Conservation (phyloP, 2,329 filamentous ascomycete species). For the Aspergillus oerlinghausenensis region DNA sequence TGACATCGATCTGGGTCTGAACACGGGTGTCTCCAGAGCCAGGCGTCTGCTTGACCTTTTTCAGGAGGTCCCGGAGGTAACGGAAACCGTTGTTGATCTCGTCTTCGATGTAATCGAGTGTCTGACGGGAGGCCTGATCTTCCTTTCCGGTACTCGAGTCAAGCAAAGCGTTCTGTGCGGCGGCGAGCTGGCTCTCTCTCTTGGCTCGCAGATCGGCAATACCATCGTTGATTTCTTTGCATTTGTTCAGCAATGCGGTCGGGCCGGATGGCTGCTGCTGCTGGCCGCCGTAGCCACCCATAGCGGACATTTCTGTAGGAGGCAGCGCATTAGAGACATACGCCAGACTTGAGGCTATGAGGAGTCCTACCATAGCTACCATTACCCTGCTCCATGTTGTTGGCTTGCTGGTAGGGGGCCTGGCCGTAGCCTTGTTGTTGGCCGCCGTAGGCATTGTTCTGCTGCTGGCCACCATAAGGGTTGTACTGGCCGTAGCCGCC, state of each 20-base stretch:
- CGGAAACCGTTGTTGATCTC: slow-evolving; percentile 83
- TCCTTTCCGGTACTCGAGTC: slow-evolving; percentile 68
- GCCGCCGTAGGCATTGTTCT: slow-evolving; percentile 28
- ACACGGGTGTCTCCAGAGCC: slow-evolving; percentile 71
- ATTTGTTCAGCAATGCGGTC: slow-evolving; percentile 79
- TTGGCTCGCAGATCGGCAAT: slow-evolving; percentile 71
- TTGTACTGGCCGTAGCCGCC: slow-evolving; percentile 53
- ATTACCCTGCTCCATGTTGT: slow-evolving; percentile 30
- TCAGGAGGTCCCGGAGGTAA: slow-evolving; percentile 71
- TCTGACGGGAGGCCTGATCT: slow-evolving; percentile 60
- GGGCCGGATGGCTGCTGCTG: slow-evolving; percentile 49
- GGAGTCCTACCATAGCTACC: slow-evolving; percentile 30
- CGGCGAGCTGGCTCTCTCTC: slow-evolving; percentile 35
- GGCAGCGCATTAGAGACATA: neutral
- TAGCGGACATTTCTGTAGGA: slow-evolving; percentile 41
- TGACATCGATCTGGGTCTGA: slow-evolving; percentile 71
- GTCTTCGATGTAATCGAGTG: slow-evolving; percentile 68
- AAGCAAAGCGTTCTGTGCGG: slow-evolving; percentile 68
- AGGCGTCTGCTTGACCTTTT: slow-evolving; percentile 74
- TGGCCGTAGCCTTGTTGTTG: slow-evolving; percentile 24
- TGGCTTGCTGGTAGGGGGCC: slow-evolving; percentile 25
- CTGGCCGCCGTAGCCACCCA: slow-evolving; percentile 22
- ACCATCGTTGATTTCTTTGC: slow-evolving; percentile 70
- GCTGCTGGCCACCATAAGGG: slow-evolving; percentile 44
- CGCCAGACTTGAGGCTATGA: neutral